phyloP scores from a whole-genome alignment of 2,329 filamentous ascomycete genomes.

The Aspergillus tamarii region DNA sequence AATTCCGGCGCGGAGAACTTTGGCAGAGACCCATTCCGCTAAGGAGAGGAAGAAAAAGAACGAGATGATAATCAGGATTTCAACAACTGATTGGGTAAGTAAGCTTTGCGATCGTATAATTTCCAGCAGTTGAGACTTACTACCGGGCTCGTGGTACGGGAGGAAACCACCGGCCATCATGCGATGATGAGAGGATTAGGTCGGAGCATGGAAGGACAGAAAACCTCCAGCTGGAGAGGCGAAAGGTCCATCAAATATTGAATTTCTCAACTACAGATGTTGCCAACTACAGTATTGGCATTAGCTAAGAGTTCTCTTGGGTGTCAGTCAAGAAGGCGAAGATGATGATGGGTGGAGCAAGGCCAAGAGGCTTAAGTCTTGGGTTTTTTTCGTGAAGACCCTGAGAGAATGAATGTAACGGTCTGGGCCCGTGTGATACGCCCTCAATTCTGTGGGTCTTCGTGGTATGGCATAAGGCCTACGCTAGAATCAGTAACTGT shows the following conservation, averaged over 20 bases:
- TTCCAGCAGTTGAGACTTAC: conserved; percentile 25
- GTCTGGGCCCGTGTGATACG: not conserved
- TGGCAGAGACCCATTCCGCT: conserved; percentile 46
- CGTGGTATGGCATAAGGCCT: not conserved
- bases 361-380: not conserved
- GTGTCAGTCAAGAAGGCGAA: not conserved
- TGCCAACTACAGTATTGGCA: not conserved
- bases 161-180: conserved; percentile 34
- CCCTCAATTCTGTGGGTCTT: not conserved
- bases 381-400: not conserved
- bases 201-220: not conserved
- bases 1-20: conserved; percentile 49
- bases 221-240: not conserved
- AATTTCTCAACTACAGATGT: not conserved
- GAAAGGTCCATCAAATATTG: not conserved
- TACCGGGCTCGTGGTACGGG: conserved; percentile 45
- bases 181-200: not conserved
- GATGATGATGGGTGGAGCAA: not conserved
- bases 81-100: conserved; percentile 33
- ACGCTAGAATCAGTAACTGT: not conserved
- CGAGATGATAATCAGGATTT: conserved; percentile 47
- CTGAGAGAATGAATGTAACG: not conserved
- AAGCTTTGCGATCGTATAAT: not conserved
- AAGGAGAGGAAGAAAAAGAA: conserved; percentile 51
- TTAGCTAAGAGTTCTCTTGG: not conserved